Evolutionary conservation across 2,329 filamentous ascomycete genomes (phyloP), one percentile per base, ranked within the genome.

Genomic region (Juglanconis oblonga): DNA sequence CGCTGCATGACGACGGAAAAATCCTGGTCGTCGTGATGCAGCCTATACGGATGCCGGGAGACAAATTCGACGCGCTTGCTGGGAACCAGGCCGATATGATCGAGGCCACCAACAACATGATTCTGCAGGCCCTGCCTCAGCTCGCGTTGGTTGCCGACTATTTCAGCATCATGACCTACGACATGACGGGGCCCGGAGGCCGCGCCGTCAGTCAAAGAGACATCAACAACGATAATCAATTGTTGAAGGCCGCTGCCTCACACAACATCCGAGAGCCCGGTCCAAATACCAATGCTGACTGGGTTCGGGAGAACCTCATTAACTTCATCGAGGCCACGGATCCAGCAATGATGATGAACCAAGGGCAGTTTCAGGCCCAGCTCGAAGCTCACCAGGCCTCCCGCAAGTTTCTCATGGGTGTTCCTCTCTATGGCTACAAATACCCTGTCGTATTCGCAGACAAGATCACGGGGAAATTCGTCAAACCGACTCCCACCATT

Each of bases 111-210:
- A 57, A 36, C 36, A 7, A 31, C 35, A 42, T 62, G 33, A 62
- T 64, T 7, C 52, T 63, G 13, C 47, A 58, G 38, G 48, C 64
- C 1, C 47, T 66, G 11, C 54, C 64, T 6, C 52, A 54, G 14
- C 64, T 67, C 6, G 53, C 63, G 2, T 53, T 58, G 14, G 53
- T 65, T 11, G 52, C 59, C 10, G 65, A 67, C 54, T 67, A 67
- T 31, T 64, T 67, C 60, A 63, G 57, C 48, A 61, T 67, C 48
- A 66, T 67, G 65, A 66, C 65, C 0, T 67, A 67, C 51, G 65
- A 67, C 52, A 65, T 67, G 64, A 51, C 60, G 3, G 65, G 65
- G 1, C 59, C 63, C 0, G 63, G 52, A 5, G 65, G 65, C 2
- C 64, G 51, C 10, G 56, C 62, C 45, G 32, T 57, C 38, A 48